Conservation (phyloP, 2,329 filamentous ascomycete species). For the Sporothrix pseudoabietina region DNA sequence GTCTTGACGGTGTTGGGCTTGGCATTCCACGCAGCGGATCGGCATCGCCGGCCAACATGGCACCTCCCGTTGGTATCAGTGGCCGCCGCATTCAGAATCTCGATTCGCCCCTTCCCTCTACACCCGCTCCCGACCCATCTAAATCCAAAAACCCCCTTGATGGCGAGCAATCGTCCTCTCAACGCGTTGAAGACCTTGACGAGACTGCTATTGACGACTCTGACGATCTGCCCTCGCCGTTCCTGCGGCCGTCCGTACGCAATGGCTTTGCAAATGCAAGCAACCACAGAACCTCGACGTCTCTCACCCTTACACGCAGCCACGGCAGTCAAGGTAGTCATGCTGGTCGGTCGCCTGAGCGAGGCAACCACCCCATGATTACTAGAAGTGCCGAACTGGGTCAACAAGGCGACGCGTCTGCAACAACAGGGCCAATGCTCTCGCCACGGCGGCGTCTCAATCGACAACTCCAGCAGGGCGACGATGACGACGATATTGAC, state of each 20-base stretch:
- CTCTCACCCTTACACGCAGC: constrained; percentile 48
- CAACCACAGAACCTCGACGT: constrained; percentile 38
- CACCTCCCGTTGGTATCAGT: constrained; percentile 43
- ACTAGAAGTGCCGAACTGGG: constrained; percentile 32
- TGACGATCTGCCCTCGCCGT: constrained; percentile 38
- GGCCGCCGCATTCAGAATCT: constrained; percentile 57
- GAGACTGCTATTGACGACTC: constrained; percentile 34
- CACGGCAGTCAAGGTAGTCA: constrained; percentile 41
- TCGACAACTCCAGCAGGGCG: constrained; percentile 13
- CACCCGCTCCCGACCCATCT: constrained; percentile 48
- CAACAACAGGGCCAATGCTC: not conserved
- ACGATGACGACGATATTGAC: not conserved
- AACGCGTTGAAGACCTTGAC: constrained; percentile 40
- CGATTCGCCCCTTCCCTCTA: constrained; percentile 56
- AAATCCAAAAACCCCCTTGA: constrained; percentile 34
- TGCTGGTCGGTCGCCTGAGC: constrained; percentile 40
- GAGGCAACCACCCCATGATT: constrained; percentile 29
- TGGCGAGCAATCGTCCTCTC: constrained; percentile 35
- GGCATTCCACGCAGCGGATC: constrained; percentile 11
- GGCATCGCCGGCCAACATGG: constrained; percentile 13
- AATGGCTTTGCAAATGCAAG: constrained; percentile 39
- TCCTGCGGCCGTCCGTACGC: constrained; percentile 37
- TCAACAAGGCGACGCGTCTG: not conserved
- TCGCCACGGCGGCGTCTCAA: not conserved
- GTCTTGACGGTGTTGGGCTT: constrained; percentile 9